Base-by-base conservation (phyloP, 768 basidiomycete genomes). In the Collybia nuda region DNA sequence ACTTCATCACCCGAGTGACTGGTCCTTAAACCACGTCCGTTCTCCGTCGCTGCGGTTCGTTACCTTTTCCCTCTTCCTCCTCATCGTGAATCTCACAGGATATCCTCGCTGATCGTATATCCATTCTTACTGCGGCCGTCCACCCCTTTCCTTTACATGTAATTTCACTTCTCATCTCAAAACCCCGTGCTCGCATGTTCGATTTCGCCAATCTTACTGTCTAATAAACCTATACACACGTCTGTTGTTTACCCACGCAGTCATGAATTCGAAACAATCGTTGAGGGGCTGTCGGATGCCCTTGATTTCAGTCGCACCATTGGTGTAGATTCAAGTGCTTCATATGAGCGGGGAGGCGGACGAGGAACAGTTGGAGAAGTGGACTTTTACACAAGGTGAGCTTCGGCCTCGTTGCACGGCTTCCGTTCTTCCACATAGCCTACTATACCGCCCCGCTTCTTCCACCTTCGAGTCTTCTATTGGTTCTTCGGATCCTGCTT, bases 241-340 rank as follows among this genome's bases (percentile, higher is more conserved):
- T 17, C 22, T 53, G 32, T n/a, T n/a, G n/a, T 49, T 45, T 44
- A 19, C 28, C 12, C 22, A 48, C 47, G 24, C 44, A 92, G 90
- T 39, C 73, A 69, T 43, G 90, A 95, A 67, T 98, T 97, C 68
- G 88, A 94, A 60, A 76, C 74, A 9, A 93, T 98, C 48, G 84
- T 92, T 4, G 81, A 88, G 44, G 85, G 87, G 6, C 78, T 99
- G 40, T 82, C 88, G 6, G 93, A 98, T 62, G 93, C 94, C 5
- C 79, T 99, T 35, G 95, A 97, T 64, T 98, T 99, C 64, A 90
- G 88, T 63, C 80, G 79, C 12, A 94, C 92, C 0, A 90, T 98
- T 48, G 96, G 94, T 2, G 81, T 84, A 2, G 85, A 82, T 23
- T 76, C 80, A 3, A 74, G 74, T 11, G 69, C 73, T 0, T 68